Conservation (phyloP, 192 early-diverging fungal species). For the Dissophora ornata region DNA sequence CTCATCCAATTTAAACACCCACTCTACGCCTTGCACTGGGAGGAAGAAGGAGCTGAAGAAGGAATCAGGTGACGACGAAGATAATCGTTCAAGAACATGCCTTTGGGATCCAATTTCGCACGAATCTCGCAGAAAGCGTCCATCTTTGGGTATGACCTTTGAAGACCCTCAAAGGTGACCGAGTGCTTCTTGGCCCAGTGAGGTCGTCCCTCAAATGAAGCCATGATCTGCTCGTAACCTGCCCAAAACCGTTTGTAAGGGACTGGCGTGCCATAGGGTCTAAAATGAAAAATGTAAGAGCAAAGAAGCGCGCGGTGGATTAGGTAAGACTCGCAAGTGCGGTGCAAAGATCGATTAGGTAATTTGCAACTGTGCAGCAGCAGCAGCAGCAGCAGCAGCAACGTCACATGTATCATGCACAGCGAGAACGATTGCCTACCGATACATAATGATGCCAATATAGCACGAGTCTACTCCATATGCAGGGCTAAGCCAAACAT, state of each 20-base stretch:
- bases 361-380: too few relatives aligned
- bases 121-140: conserved; percentile 67
- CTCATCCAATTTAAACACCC: not conserved
- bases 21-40: not conserved
- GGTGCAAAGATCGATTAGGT: too few relatives aligned
- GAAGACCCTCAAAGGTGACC: conserved; percentile 64
- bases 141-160: conserved; percentile 71
- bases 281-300: conserved; percentile 25
- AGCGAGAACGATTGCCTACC: conserved; percentile 39
- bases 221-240: conserved; percentile 79
- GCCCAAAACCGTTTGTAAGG: conserved; percentile 80
- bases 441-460: conserved; percentile 83
- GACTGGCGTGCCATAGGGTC: conserved; percentile 73
- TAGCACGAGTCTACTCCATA: conserved; percentile 74
- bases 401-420: too few relatives aligned
- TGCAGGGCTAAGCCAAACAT: conserved; percentile 79
- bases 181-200: conserved; percentile 81
- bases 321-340: too few relatives aligned
- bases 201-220: conserved; percentile 69
- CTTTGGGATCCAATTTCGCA: conserved; percentile 69
- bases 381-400: too few relatives aligned
- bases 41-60: not conserved
- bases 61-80: conserved; percentile 68
- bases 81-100: conserved; percentile 80
- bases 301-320: not conserved